phyloP scores from a whole-genome alignment of 352 stramenopile species.

The Phytophthora meadii region DNA sequence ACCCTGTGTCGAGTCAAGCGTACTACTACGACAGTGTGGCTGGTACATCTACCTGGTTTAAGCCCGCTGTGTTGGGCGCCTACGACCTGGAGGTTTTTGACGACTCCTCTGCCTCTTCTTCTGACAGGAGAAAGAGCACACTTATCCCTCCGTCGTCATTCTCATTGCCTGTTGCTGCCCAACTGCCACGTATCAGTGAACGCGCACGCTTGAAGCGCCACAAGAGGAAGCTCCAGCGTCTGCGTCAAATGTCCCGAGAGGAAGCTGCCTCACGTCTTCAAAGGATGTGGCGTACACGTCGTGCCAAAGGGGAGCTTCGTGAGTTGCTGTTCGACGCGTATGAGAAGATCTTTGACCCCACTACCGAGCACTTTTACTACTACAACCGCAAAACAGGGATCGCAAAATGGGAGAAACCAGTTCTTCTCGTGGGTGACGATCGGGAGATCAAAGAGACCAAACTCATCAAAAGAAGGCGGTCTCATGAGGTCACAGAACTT shows the following conservation, averaged over 20 bases:
- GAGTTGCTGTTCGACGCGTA: slow-evolving; percentile 59
- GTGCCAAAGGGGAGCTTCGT: slow-evolving; percentile 49
- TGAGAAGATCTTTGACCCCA: slow-evolving; percentile 79
- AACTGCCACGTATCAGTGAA: slow-evolving; percentile 51
- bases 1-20: slow-evolving; percentile 39
- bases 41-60: slow-evolving; percentile 64
- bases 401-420: slow-evolving; percentile 72
- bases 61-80: slow-evolving; percentile 56
- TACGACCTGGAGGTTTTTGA: slow-evolving; percentile 61
- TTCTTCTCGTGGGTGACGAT: slow-evolving; percentile 42
- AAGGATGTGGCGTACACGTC: slow-evolving; percentile 48
- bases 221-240: slow-evolving; percentile 64
- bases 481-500: slow-evolving; percentile 52
- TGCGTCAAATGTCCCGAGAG: slow-evolving; percentile 61
- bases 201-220: slow-evolving; percentile 66
- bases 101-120: slow-evolving; percentile 13
- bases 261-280: slow-evolving; percentile 67
- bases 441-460: slow-evolving; percentile 51
- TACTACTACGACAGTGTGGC: slow-evolving; percentile 79
- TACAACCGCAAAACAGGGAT: slow-evolving; percentile 76
- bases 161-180: slow-evolving; percentile 2
- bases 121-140: slow-evolving; percentile 24
- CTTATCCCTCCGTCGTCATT: slow-evolving; percentile 15
- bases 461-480: slow-evolving; percentile 47
- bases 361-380: slow-evolving; percentile 74